Base-by-base conservation (phyloP, 768 basidiomycete species). In the Russula compacta region DNA sequence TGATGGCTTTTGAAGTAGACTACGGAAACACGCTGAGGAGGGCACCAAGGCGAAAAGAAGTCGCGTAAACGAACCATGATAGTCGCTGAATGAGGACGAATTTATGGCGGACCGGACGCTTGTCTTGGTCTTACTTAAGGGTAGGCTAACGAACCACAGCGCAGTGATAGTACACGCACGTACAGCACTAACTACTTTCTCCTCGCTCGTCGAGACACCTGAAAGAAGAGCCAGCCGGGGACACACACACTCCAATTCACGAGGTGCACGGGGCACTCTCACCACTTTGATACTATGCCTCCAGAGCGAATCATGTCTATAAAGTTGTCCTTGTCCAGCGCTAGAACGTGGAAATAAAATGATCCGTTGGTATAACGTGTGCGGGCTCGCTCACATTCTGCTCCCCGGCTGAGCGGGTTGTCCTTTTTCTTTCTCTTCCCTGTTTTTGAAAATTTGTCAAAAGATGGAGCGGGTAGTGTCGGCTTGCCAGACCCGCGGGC, bases 231-330 rank as follows among this genome's bases (percentile, higher is more conserved):
- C 24, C 24, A 29, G 24, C 24, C 3, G 24, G 24, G 24, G 24
- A 3, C n/a, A 29, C 3, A 29, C 24, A 29, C 24, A 29, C 24
- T 29, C 24, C 24, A 29, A 3, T 29, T 29, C 24, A 29, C 24
- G 24, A 29, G 24, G 24, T 29, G 24, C 24, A 29, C 9, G 9
- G 0, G 17, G 17, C 38, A 21, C 15, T 6, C 6, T 60, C 75
- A 89, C 53, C 75, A 74, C 70, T 83, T 91, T 19, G 89, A 87
- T 43, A 92, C 90, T 42, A 90, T 74, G 5, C 86, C 85, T 47
- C 90, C 90, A 44, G 87, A 84, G 59, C 86, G 81, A 67, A 93
- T 90, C 79, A 90, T 84, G 66, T 89, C 82, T 69, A 92, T 83
- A 72, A 93, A 93, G 58, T 83, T 80, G 62, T 89, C 85, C 73